phyloP scores from a whole-genome alignment of 371 early-diverging fungal genomes.

The Chytridium lagenaria region DNA sequence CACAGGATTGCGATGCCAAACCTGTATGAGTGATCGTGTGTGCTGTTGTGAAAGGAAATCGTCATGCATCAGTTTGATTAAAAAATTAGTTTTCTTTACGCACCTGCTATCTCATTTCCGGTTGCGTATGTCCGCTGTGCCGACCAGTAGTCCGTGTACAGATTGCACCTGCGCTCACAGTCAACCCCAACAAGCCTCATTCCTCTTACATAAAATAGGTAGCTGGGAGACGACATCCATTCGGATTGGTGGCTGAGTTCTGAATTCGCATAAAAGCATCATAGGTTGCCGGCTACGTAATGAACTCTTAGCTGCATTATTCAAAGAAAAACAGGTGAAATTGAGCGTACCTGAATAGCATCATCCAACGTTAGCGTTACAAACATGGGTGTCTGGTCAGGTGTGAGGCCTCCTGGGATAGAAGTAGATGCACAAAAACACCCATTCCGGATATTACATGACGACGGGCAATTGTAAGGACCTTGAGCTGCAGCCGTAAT shows the following conservation, averaged over 20 bases:
- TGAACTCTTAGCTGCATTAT: too few species aligned
- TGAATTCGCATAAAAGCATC: conserved; percentile 19
- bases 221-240: conserved; percentile 42
- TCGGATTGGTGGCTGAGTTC: conserved; percentile 35
- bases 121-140: conserved; percentile 24
- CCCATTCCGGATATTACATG: not conserved
- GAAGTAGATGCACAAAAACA: conserved; percentile 17
- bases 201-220: conserved; percentile 41
- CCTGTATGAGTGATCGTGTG: conserved; percentile 17
- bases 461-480: conserved; percentile 22
- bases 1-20: not conserved
- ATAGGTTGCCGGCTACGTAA: not conserved
- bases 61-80: too few species aligned
- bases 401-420: conserved; percentile 17
- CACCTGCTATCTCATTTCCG: conserved; percentile 49
- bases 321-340: not conserved
- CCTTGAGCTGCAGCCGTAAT: not conserved
- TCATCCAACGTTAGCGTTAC: conserved; percentile 22
- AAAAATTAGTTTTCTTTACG: too few species aligned
- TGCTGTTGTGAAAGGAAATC: too few species aligned
- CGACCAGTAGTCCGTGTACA: conserved; percentile 37
- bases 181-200: not conserved
- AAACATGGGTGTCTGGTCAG: conserved; percentile 22
- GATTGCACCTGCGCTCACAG: conserved; percentile 3
- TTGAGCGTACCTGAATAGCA: conserved; percentile 6